These are phyloP conservation scores for Graphilbum ipis-grandicollis DNA, from an alignment of 2,329 filamentous ascomycete genomes.

Conservation along the genomic window DNA sequence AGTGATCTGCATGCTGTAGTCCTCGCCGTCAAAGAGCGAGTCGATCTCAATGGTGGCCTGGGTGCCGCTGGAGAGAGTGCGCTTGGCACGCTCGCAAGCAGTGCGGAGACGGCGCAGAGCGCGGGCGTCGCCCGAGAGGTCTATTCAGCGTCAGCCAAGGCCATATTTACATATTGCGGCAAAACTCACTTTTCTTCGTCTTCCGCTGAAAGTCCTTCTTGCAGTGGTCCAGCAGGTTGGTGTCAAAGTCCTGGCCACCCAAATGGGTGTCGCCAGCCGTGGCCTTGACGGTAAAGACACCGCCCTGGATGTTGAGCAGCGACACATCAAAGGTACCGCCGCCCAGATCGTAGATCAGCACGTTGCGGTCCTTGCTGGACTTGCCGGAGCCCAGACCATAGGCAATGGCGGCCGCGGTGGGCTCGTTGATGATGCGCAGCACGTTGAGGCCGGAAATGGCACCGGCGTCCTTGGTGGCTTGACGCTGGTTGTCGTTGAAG, in stretches of 20 bases:
- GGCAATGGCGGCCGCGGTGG: conserved; percentile 91
- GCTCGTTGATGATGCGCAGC: conserved; percentile 99
- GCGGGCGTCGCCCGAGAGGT: conserved; percentile 69
- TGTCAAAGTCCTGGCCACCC: conserved; percentile 93
- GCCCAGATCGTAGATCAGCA: conserved; percentile 98
- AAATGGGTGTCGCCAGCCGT: conserved; percentile 95
- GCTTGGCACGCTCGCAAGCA: conserved; percentile 98
- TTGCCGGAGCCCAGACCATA: conserved; percentile 95
- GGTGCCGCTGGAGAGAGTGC: conserved; percentile 91
- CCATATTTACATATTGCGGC: not conserved
- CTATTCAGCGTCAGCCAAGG: conserved; percentile 11
- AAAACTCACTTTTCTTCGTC: conserved; percentile 7
- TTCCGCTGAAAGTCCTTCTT: conserved; percentile 55
- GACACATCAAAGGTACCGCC: conserved; percentile 99
- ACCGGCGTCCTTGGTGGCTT: conserved; percentile 98
- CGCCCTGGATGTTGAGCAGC: conserved; percentile 94
- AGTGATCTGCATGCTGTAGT: conserved; percentile 94
- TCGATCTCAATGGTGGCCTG: conserved; percentile 98
- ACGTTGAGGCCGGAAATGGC: conserved; percentile 95
- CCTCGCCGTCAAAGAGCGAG: conserved; percentile 93
- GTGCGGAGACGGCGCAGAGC: conserved; percentile 91
- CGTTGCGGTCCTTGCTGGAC: conserved; percentile 94
- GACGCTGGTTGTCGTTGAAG: conserved; percentile 99
- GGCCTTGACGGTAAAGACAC: conserved; percentile 98
- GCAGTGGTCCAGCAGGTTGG: conserved; percentile 88